Conservation (phyloP, 345 rosid genomes). For the Eucalyptus coolabah region DNA sequence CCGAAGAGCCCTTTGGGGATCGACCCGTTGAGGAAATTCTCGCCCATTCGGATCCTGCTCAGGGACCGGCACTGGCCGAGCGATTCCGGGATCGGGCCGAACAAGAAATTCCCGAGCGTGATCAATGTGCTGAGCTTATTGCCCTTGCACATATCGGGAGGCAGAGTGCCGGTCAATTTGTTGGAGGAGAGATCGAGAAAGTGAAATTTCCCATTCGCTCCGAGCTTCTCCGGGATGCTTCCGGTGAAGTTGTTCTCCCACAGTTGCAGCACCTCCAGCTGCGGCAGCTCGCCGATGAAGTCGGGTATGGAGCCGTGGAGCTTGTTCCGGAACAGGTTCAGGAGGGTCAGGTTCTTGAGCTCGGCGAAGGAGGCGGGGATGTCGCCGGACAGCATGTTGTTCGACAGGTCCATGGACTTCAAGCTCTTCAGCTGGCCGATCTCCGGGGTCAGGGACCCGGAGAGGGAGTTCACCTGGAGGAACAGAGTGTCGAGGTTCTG, state of each 20-base stretch:
- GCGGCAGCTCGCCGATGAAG: slow-evolving; percentile 24
- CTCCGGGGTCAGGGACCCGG: slow-evolving; percentile 17
- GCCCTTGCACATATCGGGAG: slow-evolving; percentile 26
- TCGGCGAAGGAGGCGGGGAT: slow-evolving; percentile 19
- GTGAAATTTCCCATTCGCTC: slow-evolving; percentile 24
- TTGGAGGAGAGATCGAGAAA: slow-evolving; percentile 30
- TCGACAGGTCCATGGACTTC: slow-evolving; percentile 37
- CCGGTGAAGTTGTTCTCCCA: slow-evolving; percentile 50
- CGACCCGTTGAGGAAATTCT: slow-evolving; percentile 35
- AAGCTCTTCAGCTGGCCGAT: slow-evolving; percentile 26
- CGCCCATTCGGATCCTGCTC: slow-evolving; percentile 38
- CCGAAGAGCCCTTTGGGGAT: slow-evolving; percentile 34
- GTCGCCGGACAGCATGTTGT: slow-evolving; percentile 30
- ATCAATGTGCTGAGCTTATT: slow-evolving; percentile 25
- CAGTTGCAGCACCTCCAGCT: slow-evolving; percentile 31
- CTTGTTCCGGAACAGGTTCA: slow-evolving; percentile 37
- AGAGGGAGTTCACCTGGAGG: slow-evolving; percentile 33
- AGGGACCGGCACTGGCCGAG: slow-evolving; percentile 27
- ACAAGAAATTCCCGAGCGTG: slow-evolving; percentile 27
- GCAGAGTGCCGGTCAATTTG: slow-evolving; percentile 30
- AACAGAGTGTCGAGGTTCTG: slow-evolving; percentile 42
- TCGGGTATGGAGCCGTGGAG: slow-evolving; percentile 32
- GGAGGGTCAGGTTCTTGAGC: slow-evolving; percentile 28
- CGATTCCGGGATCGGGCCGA: slow-evolving; percentile 32
- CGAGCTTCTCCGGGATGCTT: slow-evolving; percentile 20